Percentiles rank a stretch among this genome's conserved stretches.
Evolutionary conservation across 352 stramenopile genomes (phyloP).

Genomic region (Pythium dissimile): DNA sequence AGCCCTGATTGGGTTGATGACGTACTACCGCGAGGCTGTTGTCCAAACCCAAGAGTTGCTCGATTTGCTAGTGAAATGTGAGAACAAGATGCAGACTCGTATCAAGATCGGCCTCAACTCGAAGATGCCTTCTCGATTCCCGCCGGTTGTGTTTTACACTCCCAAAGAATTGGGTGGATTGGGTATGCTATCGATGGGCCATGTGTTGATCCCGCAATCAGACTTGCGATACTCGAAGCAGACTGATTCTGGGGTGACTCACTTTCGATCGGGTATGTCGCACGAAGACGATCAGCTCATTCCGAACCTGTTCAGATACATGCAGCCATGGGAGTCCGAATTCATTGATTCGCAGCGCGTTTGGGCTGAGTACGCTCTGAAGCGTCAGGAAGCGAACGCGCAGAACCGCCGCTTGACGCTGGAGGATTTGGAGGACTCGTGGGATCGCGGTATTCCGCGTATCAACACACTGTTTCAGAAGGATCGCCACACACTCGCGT

Average conservation of each 20-base stretch:
- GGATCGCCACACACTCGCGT: constrained; percentile 99
- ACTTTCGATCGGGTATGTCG: constrained; percentile 97
- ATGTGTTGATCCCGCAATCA: constrained; percentile 99
- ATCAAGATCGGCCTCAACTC: constrained; percentile 99
- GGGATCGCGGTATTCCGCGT: constrained; percentile 97
- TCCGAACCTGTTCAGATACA: constrained; percentile 99
- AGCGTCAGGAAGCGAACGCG: constrained; percentile 98
- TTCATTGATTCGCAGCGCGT: constrained; percentile 99
- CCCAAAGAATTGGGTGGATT: constrained; percentile 99
- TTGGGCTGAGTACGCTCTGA: constrained; percentile 99
- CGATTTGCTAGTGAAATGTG: constrained; percentile 99
- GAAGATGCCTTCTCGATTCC: constrained; percentile 99
- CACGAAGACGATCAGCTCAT: constrained; percentile 99
- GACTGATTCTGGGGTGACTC: constrained; percentile 98
- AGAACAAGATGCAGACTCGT: constrained; percentile 99
- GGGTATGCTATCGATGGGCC: constrained; percentile 99
- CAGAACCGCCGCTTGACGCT: constrained; percentile 98
- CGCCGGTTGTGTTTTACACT: constrained; percentile 99
- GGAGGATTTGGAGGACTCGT: constrained; percentile 99
- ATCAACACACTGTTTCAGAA: constrained; percentile 97
- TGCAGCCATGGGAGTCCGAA: constrained; percentile 98
- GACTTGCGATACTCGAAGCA: constrained; percentile 99
- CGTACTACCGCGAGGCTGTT: constrained; percentile 99
- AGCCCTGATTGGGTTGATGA: constrained; percentile 97
- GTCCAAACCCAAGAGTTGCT: constrained; percentile 99